A percentile compares a stretch with the other conserved stretches of the same genome.
These are phyloP conservation scores for Trichomonascaceae sp. DNA, from an alignment of 1,139 yeast genomes.

Conservation along the genomic window DNA sequence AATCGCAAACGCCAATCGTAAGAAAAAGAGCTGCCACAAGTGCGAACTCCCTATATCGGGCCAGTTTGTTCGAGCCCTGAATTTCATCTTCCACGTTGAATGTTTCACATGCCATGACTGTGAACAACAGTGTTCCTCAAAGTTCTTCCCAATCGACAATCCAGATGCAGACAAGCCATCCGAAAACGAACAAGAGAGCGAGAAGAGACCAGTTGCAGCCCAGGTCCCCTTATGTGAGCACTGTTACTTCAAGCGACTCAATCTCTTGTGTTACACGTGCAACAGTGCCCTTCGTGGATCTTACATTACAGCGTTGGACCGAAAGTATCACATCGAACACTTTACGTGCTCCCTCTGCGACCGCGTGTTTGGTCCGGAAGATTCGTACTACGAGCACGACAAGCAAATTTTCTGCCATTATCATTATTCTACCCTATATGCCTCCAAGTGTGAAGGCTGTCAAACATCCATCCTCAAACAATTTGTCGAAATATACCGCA, in stretches of 20 bases:
- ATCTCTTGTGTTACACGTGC: constrained; percentile 74
- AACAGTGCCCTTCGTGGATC: constrained; percentile 81
- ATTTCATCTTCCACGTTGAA: constrained; percentile 66
- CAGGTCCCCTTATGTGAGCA: constrained; percentile 82
- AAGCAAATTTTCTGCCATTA: constrained; percentile 77
- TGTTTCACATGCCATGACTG: constrained; percentile 84
- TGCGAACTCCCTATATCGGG: constrained; percentile 63
- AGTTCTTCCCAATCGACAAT: constrained; percentile 45
- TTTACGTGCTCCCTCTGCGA: constrained; percentile 85
- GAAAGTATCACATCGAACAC: constrained; percentile 89
- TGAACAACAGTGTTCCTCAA: constrained; percentile 57
- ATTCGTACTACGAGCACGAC: constrained; percentile 83
- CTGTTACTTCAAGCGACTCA: constrained; percentile 77
- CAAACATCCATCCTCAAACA: constrained; percentile 83
- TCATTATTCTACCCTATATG: constrained; percentile 76
- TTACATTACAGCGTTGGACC: constrained; percentile 85
- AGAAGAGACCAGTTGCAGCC: constrained; percentile 9
- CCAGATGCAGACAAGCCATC: constrained; percentile 27
- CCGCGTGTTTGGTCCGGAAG: constrained; percentile 81
- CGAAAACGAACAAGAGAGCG: neutral
- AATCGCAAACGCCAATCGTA: too few species aligned
- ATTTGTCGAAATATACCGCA: constrained; percentile 82
- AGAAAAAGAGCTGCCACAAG: constrained; percentile 38
- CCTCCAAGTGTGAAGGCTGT: constrained; percentile 90
- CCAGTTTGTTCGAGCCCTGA: constrained; percentile 76